Evolutionary conservation across 1,284 basidiomycete species (phyloP).

Genomic region (Golubevia pallescens): DNA sequence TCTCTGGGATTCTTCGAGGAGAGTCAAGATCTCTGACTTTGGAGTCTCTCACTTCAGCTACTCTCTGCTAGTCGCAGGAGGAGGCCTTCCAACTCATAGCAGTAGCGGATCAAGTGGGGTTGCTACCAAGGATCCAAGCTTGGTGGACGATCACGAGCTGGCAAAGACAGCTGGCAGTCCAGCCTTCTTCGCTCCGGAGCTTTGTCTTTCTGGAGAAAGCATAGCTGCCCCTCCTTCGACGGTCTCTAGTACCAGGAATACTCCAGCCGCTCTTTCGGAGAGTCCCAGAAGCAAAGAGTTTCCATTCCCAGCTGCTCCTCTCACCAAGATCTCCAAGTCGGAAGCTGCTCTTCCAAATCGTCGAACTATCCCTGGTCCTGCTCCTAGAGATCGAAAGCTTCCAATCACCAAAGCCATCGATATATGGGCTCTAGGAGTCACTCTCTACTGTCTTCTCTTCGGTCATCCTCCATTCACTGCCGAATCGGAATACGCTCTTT

Average conservation of each 20-base stretch:
- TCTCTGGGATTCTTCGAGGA: constrained; percentile 80
- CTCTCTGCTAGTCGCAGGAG: constrained; percentile 72
- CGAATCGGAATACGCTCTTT: constrained; percentile 78
- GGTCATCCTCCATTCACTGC: constrained; percentile 77
- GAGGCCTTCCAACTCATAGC: constrained; percentile 26
- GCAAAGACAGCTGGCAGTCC: constrained; percentile 95
- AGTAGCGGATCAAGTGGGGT: constrained; percentile 55
- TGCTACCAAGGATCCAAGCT: constrained; percentile 69
- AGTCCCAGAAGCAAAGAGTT: background rate
- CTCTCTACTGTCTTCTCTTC: constrained; percentile 91
- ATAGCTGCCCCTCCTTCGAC: background rate
- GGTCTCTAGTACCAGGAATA: background rate
- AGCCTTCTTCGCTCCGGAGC: constrained; percentile 96
- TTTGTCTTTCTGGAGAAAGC: constrained; percentile 68
- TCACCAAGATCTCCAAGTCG: background rate
- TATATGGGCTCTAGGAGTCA: constrained; percentile 99
- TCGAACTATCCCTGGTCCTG: background rate
- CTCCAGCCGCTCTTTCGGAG: too few species aligned
- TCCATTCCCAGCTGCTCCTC: background rate
- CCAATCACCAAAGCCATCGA: constrained; percentile 93
- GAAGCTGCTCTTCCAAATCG: background rate
- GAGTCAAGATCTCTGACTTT: constrained; percentile 96
- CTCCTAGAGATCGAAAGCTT: constrained; percentile 9
- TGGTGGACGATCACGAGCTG: constrained; percentile 83
- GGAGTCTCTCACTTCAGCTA: constrained; percentile 95